phyloP scores from a whole-genome alignment of 73 alveolate genomes.

The Tetrahymena borealis region DNA sequence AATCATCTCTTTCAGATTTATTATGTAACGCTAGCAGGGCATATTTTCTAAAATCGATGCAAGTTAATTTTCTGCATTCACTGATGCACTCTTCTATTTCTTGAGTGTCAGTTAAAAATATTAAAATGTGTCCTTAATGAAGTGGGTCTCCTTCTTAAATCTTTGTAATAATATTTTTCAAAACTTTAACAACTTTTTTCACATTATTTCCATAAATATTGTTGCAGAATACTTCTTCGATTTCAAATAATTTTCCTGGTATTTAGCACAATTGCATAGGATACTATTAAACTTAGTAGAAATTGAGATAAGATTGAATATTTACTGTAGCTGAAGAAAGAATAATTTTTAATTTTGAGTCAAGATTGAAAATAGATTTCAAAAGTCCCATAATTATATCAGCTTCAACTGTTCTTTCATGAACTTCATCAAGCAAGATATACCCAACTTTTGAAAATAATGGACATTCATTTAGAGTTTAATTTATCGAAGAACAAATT shows the following conservation, averaged over 20 bases:
- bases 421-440: constrained; percentile 66
- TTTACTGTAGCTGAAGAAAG: constrained; percentile 66
- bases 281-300: neutral
- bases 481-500: neutral
- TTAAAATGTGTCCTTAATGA: constrained; percentile 80
- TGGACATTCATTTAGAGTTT: neutral
- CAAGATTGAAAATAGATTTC: constrained; percentile 50
- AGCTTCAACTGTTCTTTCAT: constrained; percentile 76
- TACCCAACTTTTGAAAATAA: constrained; percentile 47
- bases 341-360: constrained; percentile 43
- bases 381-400: constrained; percentile 93
- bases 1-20: neutral
- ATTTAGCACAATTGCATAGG: neutral
- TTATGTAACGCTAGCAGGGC: neutral
- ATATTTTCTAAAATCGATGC: neutral
- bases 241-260: neutral
- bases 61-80: neutral
- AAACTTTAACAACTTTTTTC: neutral
- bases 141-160: neutral
- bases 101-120: constrained; percentile 72
- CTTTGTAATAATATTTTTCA: neutral
- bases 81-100: constrained; percentile 63
- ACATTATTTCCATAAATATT: neutral
- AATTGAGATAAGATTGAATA: neutral
- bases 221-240: neutral